Evolutionary conservation across 2,329 filamentous ascomycete genomes (phyloP).

Genomic region (Aspergillus luchuensis): DNA sequence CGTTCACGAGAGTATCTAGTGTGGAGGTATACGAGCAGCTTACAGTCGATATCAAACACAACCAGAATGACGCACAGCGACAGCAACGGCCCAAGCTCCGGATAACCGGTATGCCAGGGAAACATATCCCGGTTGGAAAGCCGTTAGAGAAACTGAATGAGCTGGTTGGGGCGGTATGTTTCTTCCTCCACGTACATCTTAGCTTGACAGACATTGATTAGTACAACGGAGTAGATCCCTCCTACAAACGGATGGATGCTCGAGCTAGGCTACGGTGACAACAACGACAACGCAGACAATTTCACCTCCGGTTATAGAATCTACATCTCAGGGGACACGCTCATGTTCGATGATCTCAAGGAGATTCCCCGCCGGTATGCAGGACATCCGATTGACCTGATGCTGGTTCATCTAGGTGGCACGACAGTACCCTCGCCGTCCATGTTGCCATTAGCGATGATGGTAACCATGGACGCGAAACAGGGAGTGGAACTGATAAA

Average conservation of each 20-base stretch:
- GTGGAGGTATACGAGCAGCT: conserved; percentile 60
- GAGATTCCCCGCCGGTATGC: conserved; percentile 61
- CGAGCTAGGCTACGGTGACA: conserved; percentile 56
- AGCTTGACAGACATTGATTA: not conserved
- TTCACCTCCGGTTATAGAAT: conserved; percentile 59
- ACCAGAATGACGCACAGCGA: conserved; percentile 4
- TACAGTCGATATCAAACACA: conserved; percentile 45
- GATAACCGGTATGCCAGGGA: conserved; percentile 65
- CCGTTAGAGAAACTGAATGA: conserved; percentile 50
- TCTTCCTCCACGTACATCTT: conserved; percentile 11
- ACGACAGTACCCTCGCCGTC: conserved; percentile 65
- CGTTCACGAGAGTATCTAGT: conserved; percentile 57
- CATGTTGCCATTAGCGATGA: conserved; percentile 64
- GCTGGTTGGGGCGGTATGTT: conserved; percentile 46
- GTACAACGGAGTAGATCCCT: conserved; percentile 48
- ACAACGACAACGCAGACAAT: conserved; percentile 8
- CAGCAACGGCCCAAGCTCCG: conserved; percentile 51
- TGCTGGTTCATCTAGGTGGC: conserved; percentile 67
- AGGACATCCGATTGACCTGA: conserved; percentile 61
- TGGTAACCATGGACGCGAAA: conserved; percentile 70
- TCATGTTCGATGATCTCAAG: conserved; percentile 63
- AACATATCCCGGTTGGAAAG: conserved; percentile 57
- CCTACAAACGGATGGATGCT: conserved; percentile 69
- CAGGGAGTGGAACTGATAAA: conserved; percentile 63
- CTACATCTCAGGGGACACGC: conserved; percentile 68